Percentiles rank a stretch among this genome's conserved stretches.
These are phyloP conservation scores for Epichloe bromicola DNA, from an alignment of 2,329 filamentous ascomycete species.

Conservation along the genomic window DNA sequence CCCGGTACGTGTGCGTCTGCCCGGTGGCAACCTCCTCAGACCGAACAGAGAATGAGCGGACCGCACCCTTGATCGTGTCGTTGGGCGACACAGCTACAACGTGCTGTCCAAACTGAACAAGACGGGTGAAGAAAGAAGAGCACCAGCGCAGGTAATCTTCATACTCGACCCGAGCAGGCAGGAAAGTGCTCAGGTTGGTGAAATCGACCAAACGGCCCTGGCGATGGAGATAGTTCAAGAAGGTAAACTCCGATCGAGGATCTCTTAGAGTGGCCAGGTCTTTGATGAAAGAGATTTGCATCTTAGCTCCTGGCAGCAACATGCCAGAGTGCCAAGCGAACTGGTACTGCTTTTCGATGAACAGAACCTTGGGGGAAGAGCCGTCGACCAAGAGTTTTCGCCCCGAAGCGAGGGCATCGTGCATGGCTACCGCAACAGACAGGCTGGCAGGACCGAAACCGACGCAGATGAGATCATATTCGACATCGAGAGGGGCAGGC, in stretches of 20 bases:
- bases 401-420: constrained; percentile 56
- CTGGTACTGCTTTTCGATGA: constrained; percentile 69
- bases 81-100: constrained; percentile 59
- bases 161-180: constrained; percentile 77
- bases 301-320: constrained; percentile 83
- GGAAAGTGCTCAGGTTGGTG: constrained; percentile 78
- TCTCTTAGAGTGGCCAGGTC: constrained; percentile 83
- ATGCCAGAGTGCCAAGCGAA: constrained; percentile 95
- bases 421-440: constrained; percentile 75
- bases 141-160: constrained; percentile 96
- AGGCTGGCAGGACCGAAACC: constrained; percentile 89
- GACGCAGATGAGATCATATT: constrained; percentile 78
- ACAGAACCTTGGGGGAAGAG: constrained; percentile 57
- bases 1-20: constrained; percentile 35
- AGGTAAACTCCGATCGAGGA: constrained; percentile 83
- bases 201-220: constrained; percentile 78
- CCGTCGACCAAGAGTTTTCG: constrained; percentile 26
- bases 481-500: constrained; percentile 43
- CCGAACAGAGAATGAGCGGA: constrained; percentile 54
- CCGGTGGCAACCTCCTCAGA: constrained; percentile 51
- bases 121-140: constrained; percentile 59
- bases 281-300: constrained; percentile 98
- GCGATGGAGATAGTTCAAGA: constrained; percentile 82
- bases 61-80: constrained; percentile 23
- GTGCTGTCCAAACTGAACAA: constrained; percentile 66